These are phyloP conservation scores for Cystobasidium pallidum DNA, from an alignment of 1,284 basidiomycete genomes.

Conservation along the genomic window DNA sequence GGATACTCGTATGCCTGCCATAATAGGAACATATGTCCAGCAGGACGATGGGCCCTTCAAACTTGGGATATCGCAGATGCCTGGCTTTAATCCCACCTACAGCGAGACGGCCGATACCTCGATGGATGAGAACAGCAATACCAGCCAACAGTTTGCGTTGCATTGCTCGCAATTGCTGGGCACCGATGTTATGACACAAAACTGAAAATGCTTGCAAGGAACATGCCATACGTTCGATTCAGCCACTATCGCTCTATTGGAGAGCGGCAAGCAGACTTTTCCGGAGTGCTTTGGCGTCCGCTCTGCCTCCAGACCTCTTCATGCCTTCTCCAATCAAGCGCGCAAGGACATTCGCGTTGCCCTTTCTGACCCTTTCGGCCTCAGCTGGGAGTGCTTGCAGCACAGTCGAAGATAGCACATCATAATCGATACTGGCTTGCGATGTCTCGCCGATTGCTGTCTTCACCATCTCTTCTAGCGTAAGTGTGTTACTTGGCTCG, in stretches of 20 bases:
- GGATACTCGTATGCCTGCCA: background rate
- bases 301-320: conserved; percentile 77
- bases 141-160: conserved; percentile 1
- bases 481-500: background rate
- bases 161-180: conserved; percentile 22
- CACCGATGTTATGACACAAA: conserved; percentile 16
- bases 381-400: conserved; percentile 72
- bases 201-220: background rate
- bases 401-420: conserved; percentile 65
- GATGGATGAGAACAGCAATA: background rate
- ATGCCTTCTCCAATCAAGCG: conserved; percentile 88
- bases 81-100: background rate
- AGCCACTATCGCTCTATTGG: background rate
- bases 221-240: background rate
- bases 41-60: conserved; percentile 4
- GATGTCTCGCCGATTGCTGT: conserved; percentile 1
- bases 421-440: conserved; percentile 40
- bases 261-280: conserved; percentile 51
- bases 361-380: conserved; percentile 68
- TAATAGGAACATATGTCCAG: background rate
- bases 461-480: conserved; percentile 6
- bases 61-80: conserved; percentile 33
- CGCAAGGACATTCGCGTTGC: conserved; percentile 81
- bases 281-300: conserved; percentile 63
- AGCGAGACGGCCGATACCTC: background rate